These are phyloP conservation scores for Microthyrium microscopicum DNA, from an alignment of 2,329 filamentous ascomycete genomes.

Conservation along the genomic window DNA sequence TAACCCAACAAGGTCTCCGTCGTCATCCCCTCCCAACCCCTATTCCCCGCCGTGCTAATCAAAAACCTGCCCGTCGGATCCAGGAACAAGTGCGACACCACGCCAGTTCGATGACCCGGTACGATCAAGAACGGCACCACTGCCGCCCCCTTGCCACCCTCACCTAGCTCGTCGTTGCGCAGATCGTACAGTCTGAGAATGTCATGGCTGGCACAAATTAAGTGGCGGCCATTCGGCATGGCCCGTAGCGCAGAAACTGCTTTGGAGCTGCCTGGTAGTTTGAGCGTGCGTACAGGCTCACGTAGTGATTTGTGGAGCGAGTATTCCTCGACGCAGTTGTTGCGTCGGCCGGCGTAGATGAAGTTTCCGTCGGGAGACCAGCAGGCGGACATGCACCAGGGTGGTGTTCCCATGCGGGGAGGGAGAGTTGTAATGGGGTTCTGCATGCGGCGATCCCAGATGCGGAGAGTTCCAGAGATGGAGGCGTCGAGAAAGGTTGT, in stretches of 20 bases:
- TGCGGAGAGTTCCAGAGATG: constrained; percentile 72
- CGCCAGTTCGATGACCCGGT: constrained; percentile 74
- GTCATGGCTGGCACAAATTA: constrained; percentile 86
- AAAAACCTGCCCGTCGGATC: constrained; percentile 82
- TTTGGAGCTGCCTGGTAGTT: constrained; percentile 77
- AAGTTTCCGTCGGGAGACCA: constrained; percentile 94
- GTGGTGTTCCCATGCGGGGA: constrained; percentile 59
- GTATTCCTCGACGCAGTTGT: constrained; percentile 89
- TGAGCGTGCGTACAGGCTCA: constrained; percentile 61
- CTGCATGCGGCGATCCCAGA: constrained; percentile 75
- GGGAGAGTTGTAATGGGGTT: constrained; percentile 65
- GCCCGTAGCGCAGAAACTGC: constrained; percentile 73
- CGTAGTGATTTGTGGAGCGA: constrained; percentile 66
- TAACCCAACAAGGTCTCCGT: constrained; percentile 92
- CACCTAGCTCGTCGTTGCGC: constrained; percentile 44
- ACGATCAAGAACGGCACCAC: constrained; percentile 85
- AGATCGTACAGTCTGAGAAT: constrained; percentile 89
- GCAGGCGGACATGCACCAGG: constrained; percentile 95
- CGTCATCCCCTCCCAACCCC: constrained; percentile 82
- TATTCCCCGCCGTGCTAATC: constrained; percentile 77
- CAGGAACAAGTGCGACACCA: constrained; percentile 71
- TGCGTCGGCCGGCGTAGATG: constrained; percentile 82
- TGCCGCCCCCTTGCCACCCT: constrained; percentile 18
- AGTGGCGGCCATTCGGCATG: constrained; percentile 84
- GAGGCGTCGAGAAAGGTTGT: constrained; percentile 78